phyloP scores from a whole-genome alignment of 192 early-diverging fungal genomes.

The Globomyces pollinis-pini region DNA sequence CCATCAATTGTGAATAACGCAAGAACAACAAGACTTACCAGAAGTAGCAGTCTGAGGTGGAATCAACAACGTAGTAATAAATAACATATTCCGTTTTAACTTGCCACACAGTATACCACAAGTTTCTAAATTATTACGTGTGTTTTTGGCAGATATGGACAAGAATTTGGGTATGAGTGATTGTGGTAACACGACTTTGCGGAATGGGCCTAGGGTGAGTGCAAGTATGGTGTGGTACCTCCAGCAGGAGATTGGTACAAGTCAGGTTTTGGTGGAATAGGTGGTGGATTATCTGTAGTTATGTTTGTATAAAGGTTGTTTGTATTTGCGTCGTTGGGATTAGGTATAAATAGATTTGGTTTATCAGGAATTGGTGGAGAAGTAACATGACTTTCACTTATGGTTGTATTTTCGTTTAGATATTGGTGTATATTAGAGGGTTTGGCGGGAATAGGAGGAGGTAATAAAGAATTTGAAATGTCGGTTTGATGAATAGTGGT shows the following conservation, averaged over 20 bases:
- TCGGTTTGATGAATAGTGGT: neutral
- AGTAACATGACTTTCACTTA: neutral
- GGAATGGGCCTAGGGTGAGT: neutral
- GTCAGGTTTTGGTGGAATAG: too few species aligned
- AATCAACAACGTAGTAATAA: slow-evolving; percentile 70
- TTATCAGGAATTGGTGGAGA: neutral
- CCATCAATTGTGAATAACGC: too few species aligned
- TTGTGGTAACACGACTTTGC: neutral
- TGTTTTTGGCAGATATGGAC: slow-evolving; percentile 63
- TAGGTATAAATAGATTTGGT: neutral
- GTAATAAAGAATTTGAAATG: neutral
- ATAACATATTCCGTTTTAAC: slow-evolving; percentile 51
- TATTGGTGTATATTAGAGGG: neutral
- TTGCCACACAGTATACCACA: slow-evolving; percentile 78
- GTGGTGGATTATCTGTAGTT: too few species aligned
- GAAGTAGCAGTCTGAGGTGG: slow-evolving; percentile 80
- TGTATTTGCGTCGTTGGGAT: too few species aligned
- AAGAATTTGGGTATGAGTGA: slow-evolving; percentile 42
- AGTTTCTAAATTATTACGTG: slow-evolving; percentile 73
- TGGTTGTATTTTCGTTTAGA: neutral
- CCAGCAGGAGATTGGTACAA: too few species aligned
- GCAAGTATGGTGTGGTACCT: neutral
- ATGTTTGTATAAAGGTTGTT: too few species aligned
- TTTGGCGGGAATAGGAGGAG: neutral
- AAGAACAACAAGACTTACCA: neutral